phyloP scores from a whole-genome alignment of 768 basidiomycete genomes.

The Suillus luteus region DNA sequence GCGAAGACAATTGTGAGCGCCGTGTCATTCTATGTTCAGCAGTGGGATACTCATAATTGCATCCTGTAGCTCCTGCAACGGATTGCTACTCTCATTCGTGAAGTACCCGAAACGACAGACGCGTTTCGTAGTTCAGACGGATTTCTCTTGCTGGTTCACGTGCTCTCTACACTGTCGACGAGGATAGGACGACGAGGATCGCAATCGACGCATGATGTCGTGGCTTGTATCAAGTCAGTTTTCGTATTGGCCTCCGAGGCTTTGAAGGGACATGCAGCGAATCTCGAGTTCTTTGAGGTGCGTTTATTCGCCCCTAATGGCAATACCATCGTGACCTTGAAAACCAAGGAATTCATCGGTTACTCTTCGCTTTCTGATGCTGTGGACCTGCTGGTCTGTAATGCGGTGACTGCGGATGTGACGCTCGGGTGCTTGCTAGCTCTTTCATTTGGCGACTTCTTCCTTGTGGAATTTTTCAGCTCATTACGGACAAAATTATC shows the following conservation, averaged over 20 bases:
- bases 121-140: constrained; percentile 84
- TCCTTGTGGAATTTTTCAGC: constrained; percentile 55
- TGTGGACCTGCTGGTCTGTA: constrained; percentile 51
- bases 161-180: constrained; percentile 60
- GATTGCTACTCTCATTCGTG: constrained; percentile 66
- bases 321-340: constrained; percentile 32
- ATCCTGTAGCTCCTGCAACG: constrained; percentile 57
- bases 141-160: constrained; percentile 72
- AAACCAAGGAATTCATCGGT: constrained; percentile 48
- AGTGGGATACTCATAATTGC: not conserved
- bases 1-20: constrained; percentile 55
- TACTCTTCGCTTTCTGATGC: constrained; percentile 66
- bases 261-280: constrained; percentile 54
- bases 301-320: constrained; percentile 33
- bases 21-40: not conserved
- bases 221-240: constrained; percentile 59
- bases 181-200: constrained; percentile 28
- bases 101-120: constrained; percentile 66
- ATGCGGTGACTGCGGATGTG: constrained; percentile 49
- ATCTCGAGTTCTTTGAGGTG: constrained; percentile 70
- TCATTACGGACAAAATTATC: constrained; percentile 38
- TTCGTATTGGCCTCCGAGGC: constrained; percentile 69
- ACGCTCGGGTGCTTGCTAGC: constrained; percentile 69
- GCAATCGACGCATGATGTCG: constrained; percentile 40
- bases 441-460: constrained; percentile 67